A percentile compares a stretch with the other conserved stretches of the same genome.
These are phyloP conservation scores for Lagerstroemia speciosa DNA, from an alignment of 345 rosid genomes.

Conservation along the genomic window DNA sequence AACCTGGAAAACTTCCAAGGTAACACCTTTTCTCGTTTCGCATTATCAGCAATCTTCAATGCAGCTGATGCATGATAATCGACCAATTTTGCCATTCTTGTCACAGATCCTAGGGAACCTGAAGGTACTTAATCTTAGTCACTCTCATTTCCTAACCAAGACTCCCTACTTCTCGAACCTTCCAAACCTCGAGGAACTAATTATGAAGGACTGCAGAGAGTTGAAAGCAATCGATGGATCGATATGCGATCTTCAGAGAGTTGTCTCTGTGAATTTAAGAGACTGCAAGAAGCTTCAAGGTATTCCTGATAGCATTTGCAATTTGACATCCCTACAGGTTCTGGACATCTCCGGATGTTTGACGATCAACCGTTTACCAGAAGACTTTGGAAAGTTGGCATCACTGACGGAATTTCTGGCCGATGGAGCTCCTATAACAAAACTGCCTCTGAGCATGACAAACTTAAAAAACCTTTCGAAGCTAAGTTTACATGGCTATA, in stretches of 20 bases:
- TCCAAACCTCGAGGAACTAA: conserved; percentile 11
- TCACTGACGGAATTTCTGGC: conserved; percentile 14
- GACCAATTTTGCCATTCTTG: not conserved
- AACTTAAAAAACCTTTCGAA: no score
- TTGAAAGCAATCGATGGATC: conserved; percentile 16
- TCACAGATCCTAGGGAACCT: not conserved
- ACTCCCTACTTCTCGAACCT: conserved; percentile 5
- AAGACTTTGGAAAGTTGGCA: conserved; percentile 11
- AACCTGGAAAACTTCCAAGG: not conserved
- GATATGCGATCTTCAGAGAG: conserved; percentile 11
- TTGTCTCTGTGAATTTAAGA: conserved; percentile 9
- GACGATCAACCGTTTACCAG: conserved; percentile 9
- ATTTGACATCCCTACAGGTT: conserved; percentile 13
- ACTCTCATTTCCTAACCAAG: conserved; percentile 3
- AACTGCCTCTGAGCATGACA: not conserved
- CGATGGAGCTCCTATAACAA: conserved; percentile 10
- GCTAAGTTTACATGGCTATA: no score
- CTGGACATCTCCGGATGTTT: conserved; percentile 22
- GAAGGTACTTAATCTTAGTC: conserved; percentile 19
- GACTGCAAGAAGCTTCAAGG: conserved; percentile 19
- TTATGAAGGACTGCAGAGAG: conserved; percentile 13
- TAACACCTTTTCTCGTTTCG: not conserved
- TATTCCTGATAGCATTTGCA: conserved; percentile 17
- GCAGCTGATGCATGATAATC: not conserved
- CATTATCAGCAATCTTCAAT: not conserved